Conservation (phyloP, 176 grass and related monocot genomes). For the Cocos nucifera region DNA sequence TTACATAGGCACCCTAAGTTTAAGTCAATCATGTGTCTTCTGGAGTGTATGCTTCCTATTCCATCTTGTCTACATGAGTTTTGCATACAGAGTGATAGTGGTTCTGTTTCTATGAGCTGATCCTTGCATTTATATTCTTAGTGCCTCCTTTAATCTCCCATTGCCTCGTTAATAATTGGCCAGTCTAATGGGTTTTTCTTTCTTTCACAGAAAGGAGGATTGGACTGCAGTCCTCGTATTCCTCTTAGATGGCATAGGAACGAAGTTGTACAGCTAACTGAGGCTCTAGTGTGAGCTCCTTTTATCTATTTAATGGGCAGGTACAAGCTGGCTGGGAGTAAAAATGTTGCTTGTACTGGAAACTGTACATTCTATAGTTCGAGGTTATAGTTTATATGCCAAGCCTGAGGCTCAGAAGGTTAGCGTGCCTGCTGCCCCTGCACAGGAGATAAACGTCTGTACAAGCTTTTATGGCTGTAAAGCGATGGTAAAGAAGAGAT, state of each 20-base stretch:
- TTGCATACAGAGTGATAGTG: no score
- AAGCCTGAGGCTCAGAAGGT: conserved; percentile 42
- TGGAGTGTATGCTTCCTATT: no score
- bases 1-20: no score
- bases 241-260: conserved; percentile 48
- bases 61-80: no score
- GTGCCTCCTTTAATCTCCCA: no score
- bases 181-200: not conserved
- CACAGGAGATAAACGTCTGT: conserved; percentile 33
- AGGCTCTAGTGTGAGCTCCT: conserved; percentile 32
- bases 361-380: conserved; percentile 87
- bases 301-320: conserved; percentile 41
- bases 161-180: no score
- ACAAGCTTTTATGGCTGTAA: conserved; percentile 38
- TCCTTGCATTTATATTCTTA: no score
- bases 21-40: no score
- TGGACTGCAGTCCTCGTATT: conserved; percentile 53
- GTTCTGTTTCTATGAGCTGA: no score
- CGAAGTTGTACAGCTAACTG: conserved; percentile 93
- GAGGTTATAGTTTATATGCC: conserved; percentile 38
- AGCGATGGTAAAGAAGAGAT: conserved; percentile 38
- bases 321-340: conserved; percentile 58
- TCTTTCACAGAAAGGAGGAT: conserved; percentile 69
- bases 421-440: conserved; percentile 45
- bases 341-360: conserved; percentile 55